These are phyloP conservation scores for Aspergillus udagawae DNA, from an alignment of 2,329 filamentous ascomycete genomes.

Conservation along the genomic window DNA sequence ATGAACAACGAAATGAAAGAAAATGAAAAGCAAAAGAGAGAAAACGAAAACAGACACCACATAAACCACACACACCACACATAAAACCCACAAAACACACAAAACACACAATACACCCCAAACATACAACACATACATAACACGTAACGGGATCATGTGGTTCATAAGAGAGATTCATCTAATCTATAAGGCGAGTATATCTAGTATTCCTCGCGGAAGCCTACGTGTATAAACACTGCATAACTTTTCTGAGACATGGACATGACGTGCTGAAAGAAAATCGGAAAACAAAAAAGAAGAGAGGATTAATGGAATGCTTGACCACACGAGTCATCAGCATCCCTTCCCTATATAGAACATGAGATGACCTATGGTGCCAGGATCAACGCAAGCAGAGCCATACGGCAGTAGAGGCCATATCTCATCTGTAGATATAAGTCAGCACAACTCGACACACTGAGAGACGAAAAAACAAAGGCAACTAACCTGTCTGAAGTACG, in stretches of 20 bases:
- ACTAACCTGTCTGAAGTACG: slow-evolving; percentile 98
- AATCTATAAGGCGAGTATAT: slow-evolving; percentile 31
- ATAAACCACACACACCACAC: slow-evolving; percentile 15
- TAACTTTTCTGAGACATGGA: slow-evolving; percentile 25
- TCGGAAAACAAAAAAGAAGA: slow-evolving; percentile 18
- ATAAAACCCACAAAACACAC: slow-evolving; percentile 15
- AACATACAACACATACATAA: slow-evolving; percentile 25
- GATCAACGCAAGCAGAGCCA: slow-evolving; percentile 92
- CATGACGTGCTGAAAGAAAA: slow-evolving; percentile 12
- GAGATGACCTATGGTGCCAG: slow-evolving; percentile 55
- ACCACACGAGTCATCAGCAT: slow-evolving; percentile 7
- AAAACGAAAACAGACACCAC: slow-evolving; percentile 17
- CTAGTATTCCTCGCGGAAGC: slow-evolving; percentile 22
- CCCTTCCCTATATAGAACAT: slow-evolving; percentile 13
- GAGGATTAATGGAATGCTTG: slow-evolving; percentile 15
- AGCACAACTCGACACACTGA: slow-evolving; percentile 28
- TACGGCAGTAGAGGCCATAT: slow-evolving; percentile 95
- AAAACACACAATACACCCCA: slow-evolving; percentile 19
- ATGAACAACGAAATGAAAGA: slow-evolving; percentile 2
- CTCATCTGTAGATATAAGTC: slow-evolving; percentile 67
- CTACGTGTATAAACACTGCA: slow-evolving; percentile 30
- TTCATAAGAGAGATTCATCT: slow-evolving; percentile 35
- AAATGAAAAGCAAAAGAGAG: slow-evolving; percentile 8
- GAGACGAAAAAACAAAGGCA: background rate
- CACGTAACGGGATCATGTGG: slow-evolving; percentile 28